Conservation (phyloP, 495 filamentous ascomycete species). For the Schizothecium vesticola region DNA sequence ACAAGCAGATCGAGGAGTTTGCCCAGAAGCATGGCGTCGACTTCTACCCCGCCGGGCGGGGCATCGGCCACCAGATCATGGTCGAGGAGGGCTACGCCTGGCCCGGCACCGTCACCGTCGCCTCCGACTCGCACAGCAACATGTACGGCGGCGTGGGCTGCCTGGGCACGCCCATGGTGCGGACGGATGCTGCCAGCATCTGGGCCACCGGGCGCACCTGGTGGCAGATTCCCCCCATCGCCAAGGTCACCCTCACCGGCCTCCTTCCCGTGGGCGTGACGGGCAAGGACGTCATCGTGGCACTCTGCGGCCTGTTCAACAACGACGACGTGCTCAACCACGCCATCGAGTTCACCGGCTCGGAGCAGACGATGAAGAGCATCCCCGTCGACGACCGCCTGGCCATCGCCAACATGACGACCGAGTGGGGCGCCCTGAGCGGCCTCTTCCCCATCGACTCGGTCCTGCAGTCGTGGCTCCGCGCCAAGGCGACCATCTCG, state of each 20-base stretch:
- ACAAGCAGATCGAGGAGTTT: conserved; percentile 79
- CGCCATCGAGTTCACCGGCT: conserved; percentile 82
- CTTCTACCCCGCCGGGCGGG: conserved; percentile 78
- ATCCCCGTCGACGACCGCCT: conserved; percentile 73
- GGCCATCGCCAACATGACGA: conserved; percentile 92
- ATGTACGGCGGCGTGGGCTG: conserved; percentile 84
- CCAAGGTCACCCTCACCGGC: conserved; percentile 73
- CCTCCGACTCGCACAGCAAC: conserved; percentile 79
- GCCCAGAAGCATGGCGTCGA: conserved; percentile 73
- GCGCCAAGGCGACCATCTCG: conserved; percentile 65
- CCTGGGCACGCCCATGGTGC: conserved; percentile 72
- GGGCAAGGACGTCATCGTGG: conserved; percentile 93
- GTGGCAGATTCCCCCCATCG: conserved; percentile 87
- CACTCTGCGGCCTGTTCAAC: conserved; percentile 81
- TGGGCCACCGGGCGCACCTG: conserved; percentile 82
- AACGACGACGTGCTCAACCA: conserved; percentile 91
- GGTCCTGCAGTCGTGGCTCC: conserved; percentile 68
- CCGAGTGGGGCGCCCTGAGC: conserved; percentile 84
- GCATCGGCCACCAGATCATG: conserved; percentile 42
- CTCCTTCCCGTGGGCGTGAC: conserved; percentile 74
- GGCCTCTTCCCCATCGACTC: conserved; percentile 77
- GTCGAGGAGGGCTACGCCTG: conserved; percentile 48
- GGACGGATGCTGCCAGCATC: conserved; percentile 81
- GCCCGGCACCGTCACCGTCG: conserved; percentile 80
- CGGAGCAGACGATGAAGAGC: conserved; percentile 68